A percentile compares a stretch with the other conserved stretches of the same genome.
Conservation (phyloP, 2,329 filamentous ascomycete genomes). For the Pseudocercospora vitis region DNA sequence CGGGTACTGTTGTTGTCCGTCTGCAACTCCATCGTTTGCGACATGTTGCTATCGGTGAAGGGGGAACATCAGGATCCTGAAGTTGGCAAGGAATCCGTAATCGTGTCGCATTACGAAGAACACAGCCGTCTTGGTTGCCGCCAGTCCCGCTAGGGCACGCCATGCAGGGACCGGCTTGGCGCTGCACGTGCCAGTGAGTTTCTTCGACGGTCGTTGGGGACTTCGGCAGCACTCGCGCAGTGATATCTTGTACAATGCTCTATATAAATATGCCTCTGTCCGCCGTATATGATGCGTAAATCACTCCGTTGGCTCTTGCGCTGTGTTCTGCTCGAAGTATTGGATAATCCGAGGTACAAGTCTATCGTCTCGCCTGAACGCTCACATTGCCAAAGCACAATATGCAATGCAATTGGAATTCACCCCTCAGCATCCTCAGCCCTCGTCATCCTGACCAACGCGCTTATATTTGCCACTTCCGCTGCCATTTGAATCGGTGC, state of each 20-base stretch:
- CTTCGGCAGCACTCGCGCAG: neutral
- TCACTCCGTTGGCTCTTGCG: neutral
- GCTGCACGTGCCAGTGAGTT: neutral
- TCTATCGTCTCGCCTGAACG: constrained; percentile 12
- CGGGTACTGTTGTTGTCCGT: constrained; percentile 46
- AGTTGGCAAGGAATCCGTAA: neutral
- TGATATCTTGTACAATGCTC: constrained; percentile 1
- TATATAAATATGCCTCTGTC: constrained; percentile 1
- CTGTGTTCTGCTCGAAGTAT: constrained; percentile 2
- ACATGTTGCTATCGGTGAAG: constrained; percentile 38
- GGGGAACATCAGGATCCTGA: constrained; percentile 5
- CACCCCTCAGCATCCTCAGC: constrained; percentile 43
- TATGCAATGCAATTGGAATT: constrained; percentile 1
- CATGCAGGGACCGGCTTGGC: too few species aligned
- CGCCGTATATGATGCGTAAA: constrained; percentile 2
- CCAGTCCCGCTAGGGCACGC: too few species aligned
- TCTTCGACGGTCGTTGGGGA: too few species aligned
- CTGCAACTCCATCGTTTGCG: constrained; percentile 43
- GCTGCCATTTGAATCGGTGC: constrained; percentile 40
- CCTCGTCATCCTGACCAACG: constrained; percentile 47
- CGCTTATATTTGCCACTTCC: constrained; percentile 50
- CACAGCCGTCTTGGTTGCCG: neutral
- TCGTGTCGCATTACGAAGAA: neutral
- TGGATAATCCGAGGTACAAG: neutral
- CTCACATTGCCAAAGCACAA: constrained; percentile 13